Evolutionary conservation across 2,329 filamentous ascomycete species (phyloP).

Genomic region (Torrubiella hemipterigena): DNA sequence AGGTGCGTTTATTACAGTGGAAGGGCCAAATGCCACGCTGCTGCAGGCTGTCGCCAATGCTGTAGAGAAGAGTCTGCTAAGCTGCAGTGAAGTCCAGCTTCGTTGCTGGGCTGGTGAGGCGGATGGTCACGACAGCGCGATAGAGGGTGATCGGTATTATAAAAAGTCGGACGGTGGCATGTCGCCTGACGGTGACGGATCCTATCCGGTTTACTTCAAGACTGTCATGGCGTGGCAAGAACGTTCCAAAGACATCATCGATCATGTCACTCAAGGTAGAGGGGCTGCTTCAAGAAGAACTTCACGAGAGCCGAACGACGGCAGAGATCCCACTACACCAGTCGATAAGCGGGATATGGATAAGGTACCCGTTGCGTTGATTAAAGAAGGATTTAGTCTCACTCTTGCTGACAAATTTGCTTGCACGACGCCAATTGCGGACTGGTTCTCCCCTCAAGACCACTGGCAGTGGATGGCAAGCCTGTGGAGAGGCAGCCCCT

Average conservation of each 20-base stretch:
- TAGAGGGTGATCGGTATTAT: conserved; percentile 6
- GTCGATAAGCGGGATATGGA: conserved; percentile 6
- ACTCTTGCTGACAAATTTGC: conserved; percentile 68
- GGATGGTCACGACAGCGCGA: conserved; percentile 7
- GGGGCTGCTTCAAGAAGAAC: conserved; percentile 2
- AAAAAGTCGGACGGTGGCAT: conserved; percentile 6
- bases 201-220: conserved; percentile 50
- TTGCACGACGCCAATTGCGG: conserved; percentile 58
- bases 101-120: conserved; percentile 30
- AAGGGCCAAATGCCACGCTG: conserved; percentile 52
- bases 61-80: conserved; percentile 50
- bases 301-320: conserved; percentile 1
- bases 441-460: conserved; percentile 69
- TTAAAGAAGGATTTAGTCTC: conserved; percentile 70
- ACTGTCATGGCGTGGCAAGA: conserved; percentile 64
- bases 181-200: conserved; percentile 17
- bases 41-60: conserved; percentile 46
- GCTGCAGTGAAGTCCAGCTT: conserved; percentile 27
- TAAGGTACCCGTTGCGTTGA: conserved; percentile 56
- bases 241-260: conserved; percentile 58
- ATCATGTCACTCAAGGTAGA: conserved; percentile 26
- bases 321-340: conserved; percentile 7
- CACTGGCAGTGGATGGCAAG: conserved; percentile 98
- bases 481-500: conserved; percentile 77
- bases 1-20: conserved; percentile 74